Percentiles rank a stretch among this genome's conserved stretches.
phyloP scores from a whole-genome alignment of 495 filamentous ascomycete genomes.

The Hyphodiscus hymeniophilus region DNA sequence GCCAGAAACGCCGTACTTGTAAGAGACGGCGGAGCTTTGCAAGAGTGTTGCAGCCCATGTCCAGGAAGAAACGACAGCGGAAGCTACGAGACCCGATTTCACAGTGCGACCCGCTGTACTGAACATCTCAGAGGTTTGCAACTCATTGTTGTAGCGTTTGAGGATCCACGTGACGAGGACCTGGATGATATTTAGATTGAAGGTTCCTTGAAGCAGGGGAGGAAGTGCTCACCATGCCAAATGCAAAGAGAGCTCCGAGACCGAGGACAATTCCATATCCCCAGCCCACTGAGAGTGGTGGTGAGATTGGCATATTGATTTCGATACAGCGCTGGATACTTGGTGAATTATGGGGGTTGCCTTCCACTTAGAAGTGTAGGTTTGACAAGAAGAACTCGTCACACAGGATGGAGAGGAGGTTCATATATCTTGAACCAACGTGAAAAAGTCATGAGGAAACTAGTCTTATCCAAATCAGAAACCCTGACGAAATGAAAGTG shows the following conservation, averaged over 20 bases:
- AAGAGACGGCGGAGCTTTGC: slow-evolving; percentile 83
- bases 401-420: too few relatives aligned
- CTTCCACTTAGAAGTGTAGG: too few relatives aligned
- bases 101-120: slow-evolving; percentile 89
- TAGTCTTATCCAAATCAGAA: too few relatives aligned
- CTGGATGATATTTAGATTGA: neutral
- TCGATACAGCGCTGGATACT: too few relatives aligned
- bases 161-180: slow-evolving; percentile 69
- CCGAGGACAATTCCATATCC: slow-evolving; percentile 83
- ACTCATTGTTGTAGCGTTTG: slow-evolving; percentile 83
- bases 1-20: slow-evolving; percentile 85
- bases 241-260: slow-evolving; percentile 65
- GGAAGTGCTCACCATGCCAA: slow-evolving; percentile 57
- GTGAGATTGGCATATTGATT: too few relatives aligned
- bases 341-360: too few relatives aligned
- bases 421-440: too few relatives aligned
- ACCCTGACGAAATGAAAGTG: too few relatives aligned
- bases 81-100: slow-evolving; percentile 88
- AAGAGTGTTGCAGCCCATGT: slow-evolving; percentile 83
- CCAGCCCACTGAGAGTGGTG: slow-evolving; percentile 40
- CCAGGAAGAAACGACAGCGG: slow-evolving; percentile 93
- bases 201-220: neutral
- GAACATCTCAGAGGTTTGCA: slow-evolving; percentile 97
- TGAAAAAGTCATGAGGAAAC: too few relatives aligned
- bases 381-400: too few relatives aligned